These are phyloP conservation scores for Picea abies DNA, from an alignment of 83 land plant species.

Conservation along the genomic window DNA sequence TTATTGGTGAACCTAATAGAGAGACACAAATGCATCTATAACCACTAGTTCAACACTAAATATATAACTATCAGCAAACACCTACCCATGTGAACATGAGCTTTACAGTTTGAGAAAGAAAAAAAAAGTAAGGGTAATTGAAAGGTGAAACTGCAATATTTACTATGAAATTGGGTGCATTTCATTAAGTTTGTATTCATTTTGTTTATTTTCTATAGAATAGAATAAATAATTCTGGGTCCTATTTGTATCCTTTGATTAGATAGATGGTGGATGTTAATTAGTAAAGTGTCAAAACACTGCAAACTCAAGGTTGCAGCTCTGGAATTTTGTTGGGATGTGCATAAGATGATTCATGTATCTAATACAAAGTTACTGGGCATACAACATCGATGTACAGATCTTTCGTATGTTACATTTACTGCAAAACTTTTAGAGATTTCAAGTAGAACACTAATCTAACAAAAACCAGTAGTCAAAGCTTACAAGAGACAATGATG, in stretches of 20 bases:
- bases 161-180: not conserved
- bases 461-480: too few relatives aligned
- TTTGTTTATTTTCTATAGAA: not conserved
- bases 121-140: not conserved
- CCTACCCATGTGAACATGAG: not conserved
- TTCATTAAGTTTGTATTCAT: not conserved
- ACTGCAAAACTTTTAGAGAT: too few relatives aligned
- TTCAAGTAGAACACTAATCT: too few relatives aligned
- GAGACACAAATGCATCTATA: not conserved
- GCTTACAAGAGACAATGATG: too few relatives aligned
- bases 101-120: not conserved
- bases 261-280: too few relatives aligned
- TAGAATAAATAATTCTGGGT: not conserved
- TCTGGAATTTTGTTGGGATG: not conserved
- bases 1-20: not conserved
- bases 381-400: not conserved
- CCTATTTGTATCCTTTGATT: too few relatives aligned
- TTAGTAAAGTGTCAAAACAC: too few relatives aligned
- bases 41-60: not conserved
- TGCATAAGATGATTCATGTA: not conserved
- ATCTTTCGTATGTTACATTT: not conserved
- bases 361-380: not conserved
- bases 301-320: not conserved
- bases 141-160: not conserved
- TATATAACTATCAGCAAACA: not conserved